Evolutionary conservation across 129 eudicot species (phyloP).

Genomic region (Cynara cardunculus): DNA sequence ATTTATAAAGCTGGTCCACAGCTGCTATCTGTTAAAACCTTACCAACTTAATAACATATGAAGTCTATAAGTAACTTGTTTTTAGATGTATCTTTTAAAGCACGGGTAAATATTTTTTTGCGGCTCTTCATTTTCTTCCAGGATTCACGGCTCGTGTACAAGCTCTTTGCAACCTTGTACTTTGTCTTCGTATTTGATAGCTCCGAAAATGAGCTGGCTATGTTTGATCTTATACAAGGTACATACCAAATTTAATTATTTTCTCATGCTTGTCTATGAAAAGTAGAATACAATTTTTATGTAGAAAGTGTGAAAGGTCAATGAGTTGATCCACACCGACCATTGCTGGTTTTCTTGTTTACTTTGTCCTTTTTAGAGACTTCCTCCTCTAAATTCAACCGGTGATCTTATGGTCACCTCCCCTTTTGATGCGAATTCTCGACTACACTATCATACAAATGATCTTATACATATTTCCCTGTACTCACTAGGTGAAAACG

Average conservation of each 20-base stretch:
- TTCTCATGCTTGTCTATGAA: neutral
- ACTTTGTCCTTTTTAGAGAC: too few species aligned
- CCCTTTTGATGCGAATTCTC: too few species aligned
- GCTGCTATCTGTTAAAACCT: neutral
- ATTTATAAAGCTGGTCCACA: neutral
- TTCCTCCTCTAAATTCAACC: too few species aligned
- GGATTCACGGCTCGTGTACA: slow-evolving; percentile 69
- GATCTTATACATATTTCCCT: too few species aligned
- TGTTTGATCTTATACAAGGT: slow-evolving; percentile 91
- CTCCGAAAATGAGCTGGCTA: slow-evolving; percentile 79
- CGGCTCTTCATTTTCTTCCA: slow-evolving; percentile 21
- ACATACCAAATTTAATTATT: neutral
- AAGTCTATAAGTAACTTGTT: neutral
- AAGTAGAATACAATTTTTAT: neutral
- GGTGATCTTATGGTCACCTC: too few species aligned
- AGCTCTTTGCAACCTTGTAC: slow-evolving; percentile 69
- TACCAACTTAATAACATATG: neutral
- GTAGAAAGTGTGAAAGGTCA: neutral
- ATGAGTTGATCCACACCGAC: neutral
- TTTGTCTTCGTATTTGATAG: slow-evolving; percentile 65
- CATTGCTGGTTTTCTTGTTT: neutral
- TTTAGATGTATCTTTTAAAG: neutral
- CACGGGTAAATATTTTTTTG: neutral
- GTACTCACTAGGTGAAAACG: too few species aligned
- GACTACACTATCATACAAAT: too few species aligned